phyloP scores from a whole-genome alignment of 768 basidiomycete genomes.

The Polyporus arcularius region DNA sequence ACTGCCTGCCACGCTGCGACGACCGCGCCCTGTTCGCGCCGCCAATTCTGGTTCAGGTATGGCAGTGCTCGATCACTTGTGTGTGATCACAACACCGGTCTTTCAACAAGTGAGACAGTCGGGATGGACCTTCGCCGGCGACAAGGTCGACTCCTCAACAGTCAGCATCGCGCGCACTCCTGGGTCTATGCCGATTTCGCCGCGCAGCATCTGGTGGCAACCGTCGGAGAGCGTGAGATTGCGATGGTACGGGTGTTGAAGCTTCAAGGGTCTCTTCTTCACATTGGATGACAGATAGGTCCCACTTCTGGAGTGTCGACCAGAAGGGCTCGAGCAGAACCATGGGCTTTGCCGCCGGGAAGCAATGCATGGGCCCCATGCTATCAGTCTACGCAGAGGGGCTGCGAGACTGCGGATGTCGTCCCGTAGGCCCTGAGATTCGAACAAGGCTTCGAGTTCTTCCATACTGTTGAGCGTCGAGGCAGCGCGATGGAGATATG shows the following conservation, averaged over 20 bases:
- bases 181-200: slow-evolving; percentile 1
- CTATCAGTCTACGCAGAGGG: neutral
- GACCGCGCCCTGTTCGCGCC: neutral
- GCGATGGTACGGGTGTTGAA: neutral
- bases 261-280: neutral
- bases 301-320: neutral
- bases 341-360: neutral
- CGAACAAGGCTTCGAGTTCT: neutral
- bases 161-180: neutral
- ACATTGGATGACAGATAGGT: slow-evolving; percentile 3
- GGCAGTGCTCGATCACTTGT: slow-evolving; percentile 7
- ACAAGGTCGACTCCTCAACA: neutral
- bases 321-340: slow-evolving; percentile 4
- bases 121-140: neutral
- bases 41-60: neutral
- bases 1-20: neutral
- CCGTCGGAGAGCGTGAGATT: slow-evolving; percentile 2
- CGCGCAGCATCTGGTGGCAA: slow-evolving; percentile 1
- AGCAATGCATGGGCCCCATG: neutral
- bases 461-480: neutral
- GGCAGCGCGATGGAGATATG: neutral
- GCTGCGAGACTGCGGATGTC: neutral
- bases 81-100: slow-evolving; percentile 1
- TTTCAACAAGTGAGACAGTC: neutral
- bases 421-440: neutral